Evolutionary conservation across 2,329 filamentous ascomycete species (phyloP), one percentile per base, ranked within the genome.

Genomic region (Hypocreales sp.): DNA sequence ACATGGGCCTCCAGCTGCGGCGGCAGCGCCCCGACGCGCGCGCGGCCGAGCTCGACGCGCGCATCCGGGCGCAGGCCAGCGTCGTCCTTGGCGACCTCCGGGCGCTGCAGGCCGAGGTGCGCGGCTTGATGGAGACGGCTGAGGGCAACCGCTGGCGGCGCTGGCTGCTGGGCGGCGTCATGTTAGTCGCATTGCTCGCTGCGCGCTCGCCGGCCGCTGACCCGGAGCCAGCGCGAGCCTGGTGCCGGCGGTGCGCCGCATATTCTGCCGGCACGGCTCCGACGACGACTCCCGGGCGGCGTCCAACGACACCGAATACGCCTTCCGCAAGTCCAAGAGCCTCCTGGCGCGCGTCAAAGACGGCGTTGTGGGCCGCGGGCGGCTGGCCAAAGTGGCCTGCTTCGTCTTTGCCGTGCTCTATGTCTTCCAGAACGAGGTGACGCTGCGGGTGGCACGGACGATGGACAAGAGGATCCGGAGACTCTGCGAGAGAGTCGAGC

Each of bases 391-490:
- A 20, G 34, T 70, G 8, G 60, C 61, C 7, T 60, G 67, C 35
- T 60, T 72, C 18, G 63, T 72, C 3, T 62, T 71, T 35, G 60
- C 64, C 3, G 60, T 68, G 13, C 47, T 72, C 21, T 71, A 67
- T 41, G 58, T 72, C 9, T 72, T 72, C 35, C 58, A 61, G 39
- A 69, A 67, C 40, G 67, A 72, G 43, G 66, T 72, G 13, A 55
- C 61, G 28, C 41, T 72, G 25, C 58, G 65, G 5, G 64, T 69
- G 4, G 64, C 63, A 8, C 55, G 53, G 39, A 70, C 65, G 4
- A 45, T 67, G 12, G 51, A 55, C 17, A 63, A 60, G 42, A 49
- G 65, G 16, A 40, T 71, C 25, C 63, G 58, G 47, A 53, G 53
- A 25, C 52, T 72, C 7, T 46, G 50, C 16, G 41, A 48, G 15